A percentile compares a stretch with the other conserved stretches of the same genome.
Conservation (phyloP, 2,329 filamentous ascomycete genomes). For the Fusarium lateritium region DNA sequence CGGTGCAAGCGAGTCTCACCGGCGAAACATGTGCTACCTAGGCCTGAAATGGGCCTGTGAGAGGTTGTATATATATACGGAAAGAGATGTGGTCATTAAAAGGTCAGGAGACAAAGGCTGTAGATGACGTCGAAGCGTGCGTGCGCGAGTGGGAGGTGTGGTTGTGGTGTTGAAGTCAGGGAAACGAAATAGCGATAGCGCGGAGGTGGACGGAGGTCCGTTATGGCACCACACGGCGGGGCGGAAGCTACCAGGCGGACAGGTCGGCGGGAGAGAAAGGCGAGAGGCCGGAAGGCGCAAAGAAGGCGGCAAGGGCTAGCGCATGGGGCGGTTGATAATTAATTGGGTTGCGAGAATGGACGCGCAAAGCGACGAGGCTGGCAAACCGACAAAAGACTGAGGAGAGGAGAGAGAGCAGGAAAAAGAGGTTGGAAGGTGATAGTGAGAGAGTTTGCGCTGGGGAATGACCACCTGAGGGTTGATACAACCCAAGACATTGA, state of each 20-base stretch:
- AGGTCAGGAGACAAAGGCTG: constrained; percentile 20
- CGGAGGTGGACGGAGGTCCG: constrained; percentile 42
- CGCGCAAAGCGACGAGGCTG: constrained; percentile 15
- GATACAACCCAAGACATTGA: constrained; percentile 42
- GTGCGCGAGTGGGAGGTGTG: constrained; percentile 8
- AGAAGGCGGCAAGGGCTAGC: constrained; percentile 27
- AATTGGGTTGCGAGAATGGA: constrained; percentile 22
- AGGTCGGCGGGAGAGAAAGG: constrained; percentile 31
- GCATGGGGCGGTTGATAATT: constrained; percentile 21
- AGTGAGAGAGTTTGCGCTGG: constrained; percentile 14
- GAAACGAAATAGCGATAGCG: constrained; percentile 30
- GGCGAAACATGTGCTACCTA: constrained; percentile 51
- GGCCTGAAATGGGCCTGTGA: constrained; percentile 38
- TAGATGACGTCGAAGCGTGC: constrained; percentile 26
- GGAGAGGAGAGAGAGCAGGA: constrained; percentile 20
- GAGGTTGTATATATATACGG: constrained; percentile 17
- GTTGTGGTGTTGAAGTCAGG: constrained; percentile 33
- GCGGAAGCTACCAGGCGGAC: constrained; percentile 27
- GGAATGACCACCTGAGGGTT: not conserved
- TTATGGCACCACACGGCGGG: constrained; percentile 43
- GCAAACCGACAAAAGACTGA: constrained; percentile 2
- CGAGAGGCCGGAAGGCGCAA: constrained; percentile 24
- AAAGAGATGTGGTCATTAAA: constrained; percentile 43
- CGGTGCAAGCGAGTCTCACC: constrained; percentile 49
- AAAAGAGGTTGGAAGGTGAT: not conserved